Percentiles rank a stretch among this genome's conserved stretches.
Conservation (phyloP, 73 alveolate species). For the Tetrahymena borealis region DNA sequence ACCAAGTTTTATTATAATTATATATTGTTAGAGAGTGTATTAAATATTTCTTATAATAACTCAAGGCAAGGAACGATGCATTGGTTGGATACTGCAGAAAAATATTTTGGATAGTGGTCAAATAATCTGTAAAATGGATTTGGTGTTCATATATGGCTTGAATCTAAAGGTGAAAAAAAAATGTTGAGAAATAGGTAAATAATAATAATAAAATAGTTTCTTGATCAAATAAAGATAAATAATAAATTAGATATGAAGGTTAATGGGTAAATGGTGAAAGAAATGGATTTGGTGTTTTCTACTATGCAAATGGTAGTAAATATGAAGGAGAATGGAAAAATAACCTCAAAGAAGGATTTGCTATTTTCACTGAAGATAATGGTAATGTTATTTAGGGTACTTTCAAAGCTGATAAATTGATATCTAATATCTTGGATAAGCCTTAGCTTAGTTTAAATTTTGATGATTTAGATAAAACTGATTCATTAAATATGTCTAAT, state of each 20-base stretch:
- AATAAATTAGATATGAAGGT: slow-evolving; percentile 96
- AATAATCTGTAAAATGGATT: slow-evolving; percentile 89
- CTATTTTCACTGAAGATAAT: slow-evolving; percentile 88
- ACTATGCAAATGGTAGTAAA: slow-evolving; percentile 94
- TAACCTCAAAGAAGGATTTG: slow-evolving; percentile 91
- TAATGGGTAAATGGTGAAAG: slow-evolving; percentile 94
- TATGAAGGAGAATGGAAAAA: slow-evolving; percentile 96
- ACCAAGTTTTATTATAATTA: background rate
- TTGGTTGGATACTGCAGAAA: slow-evolving; percentile 87
- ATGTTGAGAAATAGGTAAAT: background rate
- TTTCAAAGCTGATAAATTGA: slow-evolving; percentile 94
- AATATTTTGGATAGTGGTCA: slow-evolving; percentile 97
- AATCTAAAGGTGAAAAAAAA: slow-evolving; percentile 66
- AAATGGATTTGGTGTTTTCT: slow-evolving; percentile 96
- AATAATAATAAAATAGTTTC: background rate
- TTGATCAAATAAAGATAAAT: slow-evolving; percentile 32
- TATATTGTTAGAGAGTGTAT: background rate
- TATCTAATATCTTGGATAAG: slow-evolving; percentile 5
- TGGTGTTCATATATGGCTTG: slow-evolving; percentile 98
- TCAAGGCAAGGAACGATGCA: slow-evolving; percentile 85
- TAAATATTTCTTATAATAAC: background rate
- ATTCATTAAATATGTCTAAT: background rate
- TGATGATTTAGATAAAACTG: background rate
- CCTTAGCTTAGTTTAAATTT: background rate
- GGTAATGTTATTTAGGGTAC: slow-evolving; percentile 94